Evolutionary conservation across 768 basidiomycete genomes (phyloP).

Genomic region (Kockovaella imperatae): DNA sequence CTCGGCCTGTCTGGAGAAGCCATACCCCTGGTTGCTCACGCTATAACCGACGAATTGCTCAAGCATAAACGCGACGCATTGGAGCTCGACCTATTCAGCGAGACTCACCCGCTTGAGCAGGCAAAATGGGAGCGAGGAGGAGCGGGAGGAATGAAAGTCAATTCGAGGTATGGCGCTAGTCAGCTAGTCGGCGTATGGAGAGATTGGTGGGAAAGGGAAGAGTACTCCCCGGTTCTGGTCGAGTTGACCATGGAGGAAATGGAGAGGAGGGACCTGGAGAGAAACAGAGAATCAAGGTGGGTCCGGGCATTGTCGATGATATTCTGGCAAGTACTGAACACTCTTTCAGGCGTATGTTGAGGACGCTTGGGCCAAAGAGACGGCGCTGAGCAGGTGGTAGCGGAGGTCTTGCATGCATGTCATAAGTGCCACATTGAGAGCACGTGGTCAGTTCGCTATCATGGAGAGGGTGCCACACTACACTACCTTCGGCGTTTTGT

Average conservation of each 20-base stretch:
- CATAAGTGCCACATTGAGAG: too few relatives aligned
- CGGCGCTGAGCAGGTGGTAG: too few relatives aligned
- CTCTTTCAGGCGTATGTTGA: too few relatives aligned
- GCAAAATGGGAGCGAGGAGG: constrained; percentile 62
- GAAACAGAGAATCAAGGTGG: constrained; percentile 48
- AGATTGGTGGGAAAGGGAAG: constrained; percentile 87
- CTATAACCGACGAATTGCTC: constrained; percentile 88
- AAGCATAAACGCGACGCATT: constrained; percentile 92
- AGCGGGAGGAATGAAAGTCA: constrained; percentile 51
- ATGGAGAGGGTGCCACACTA: too few relatives aligned
- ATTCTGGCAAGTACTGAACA: too few relatives aligned
- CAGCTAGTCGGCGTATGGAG: constrained; percentile 81
- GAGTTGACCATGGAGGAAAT: constrained; percentile 83
- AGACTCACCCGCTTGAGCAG: constrained; percentile 53
- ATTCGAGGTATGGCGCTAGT: constrained; percentile 61
- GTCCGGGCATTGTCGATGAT: too few relatives aligned
- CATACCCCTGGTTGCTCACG: constrained; percentile 78
- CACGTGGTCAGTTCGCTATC: too few relatives aligned
- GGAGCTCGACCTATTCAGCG: constrained; percentile 77
- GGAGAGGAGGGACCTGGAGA: constrained; percentile 71
- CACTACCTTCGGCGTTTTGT: too few relatives aligned
- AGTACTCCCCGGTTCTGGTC: constrained; percentile 81
- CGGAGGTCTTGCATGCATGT: background rate
- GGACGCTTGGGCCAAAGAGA: too few relatives aligned
- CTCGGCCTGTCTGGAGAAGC: constrained; percentile 84